Base-by-base conservation (phyloP, 2,329 filamentous ascomycete genomes). In the Aureobasidium sp. region DNA sequence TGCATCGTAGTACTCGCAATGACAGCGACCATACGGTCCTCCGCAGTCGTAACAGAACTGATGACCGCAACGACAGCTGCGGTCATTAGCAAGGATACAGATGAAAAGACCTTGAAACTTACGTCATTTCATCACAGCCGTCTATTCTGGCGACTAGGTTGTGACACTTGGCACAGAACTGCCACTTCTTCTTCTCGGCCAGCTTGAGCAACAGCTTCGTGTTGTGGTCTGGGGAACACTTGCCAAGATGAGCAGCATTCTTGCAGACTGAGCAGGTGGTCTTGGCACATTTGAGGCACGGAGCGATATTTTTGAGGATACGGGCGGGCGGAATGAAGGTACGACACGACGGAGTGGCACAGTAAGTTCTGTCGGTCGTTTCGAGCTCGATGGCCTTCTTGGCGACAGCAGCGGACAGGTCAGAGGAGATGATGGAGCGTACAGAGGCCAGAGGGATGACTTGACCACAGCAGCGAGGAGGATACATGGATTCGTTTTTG, bases 111-210 rank as follows among this genome's bases (percentile, higher is more conserved):
- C 21, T 21, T 21, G 21, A 21, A 21, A 21, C 21, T 21, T 21
- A 85, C 83, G 64, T 81, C 3, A 86, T 85, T 55, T 86, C 83
- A 55, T 81, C 74, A 63, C 83, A 86, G 1, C 83, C 83, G 0
- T 37, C n/a, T 0, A 67, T 32, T 0, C 83, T 69, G 69, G 84
- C 81, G 0, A 86, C 74, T 13, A 86, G 37, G 0, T 72, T 62
- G 2, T 64, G 66, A 65, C 83, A 86, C 0, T 64, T 61, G 4
- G 67, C 68, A 62, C 83, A 86, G 2, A 76, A 72, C 67, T 81
- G 77, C 83, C 83, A 86, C 1, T 76, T 74, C 4, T 80, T 69
- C 3, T 73, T 63, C 0, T 65, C 61, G 0, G 80, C 81, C 0
- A 79, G 50, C 0, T 68, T 60, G 0, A 83, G 65, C 1, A 82